Evolutionary conservation across 2,329 filamentous ascomycete genomes (phyloP), one percentile per base, ranked within the genome.

Genomic region (Rhinocladiella similis): DNA sequence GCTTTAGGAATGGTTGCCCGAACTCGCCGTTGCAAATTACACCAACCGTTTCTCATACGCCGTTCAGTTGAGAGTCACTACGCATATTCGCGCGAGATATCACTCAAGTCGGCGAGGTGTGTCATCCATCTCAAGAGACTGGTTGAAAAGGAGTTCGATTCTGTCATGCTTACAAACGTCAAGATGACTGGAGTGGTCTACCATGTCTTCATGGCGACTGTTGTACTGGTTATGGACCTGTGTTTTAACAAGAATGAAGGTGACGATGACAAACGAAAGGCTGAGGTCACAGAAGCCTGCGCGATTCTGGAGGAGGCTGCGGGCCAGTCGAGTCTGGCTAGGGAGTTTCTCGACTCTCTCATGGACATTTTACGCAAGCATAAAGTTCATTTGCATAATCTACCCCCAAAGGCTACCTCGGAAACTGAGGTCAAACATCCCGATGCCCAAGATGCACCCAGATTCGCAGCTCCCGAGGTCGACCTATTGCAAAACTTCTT

Each of bases 161-260:
- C 51, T 3, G 65, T 69, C 16, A 27, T 52, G 18, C 10, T 33
- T 5, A 19, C 14, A 12, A 43, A 63, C 51, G 3, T 67, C 64
- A 5, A 66, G 65, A 14, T 68, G 65, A 36, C 68, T 65, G 1
- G 63, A 63, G 2, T 63, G 68, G 13, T 72, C 61, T 69, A 76
- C 53, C 72, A 74, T 43, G 68, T 75, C 0, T 75, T 75, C 52
- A 69, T 75, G 64, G 73, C 73, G 1, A 70, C 70, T 1, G 70
- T 72, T 1, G 70, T 73, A 5, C 51, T 76, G 10, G 57, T 75
- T 3, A 72, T 75, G 56, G 73, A 75, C 36, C 65, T 72, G 0
- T 75, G 72, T 54, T 72, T 74, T 58, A 75, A 75, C 42, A 70
- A 68, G 61, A 70, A 70, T 47, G 70, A 74, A 41, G 67, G 71